Base-by-base conservation (phyloP, 176 grass and related monocot genomes). In the Carex littledalei region DNA sequence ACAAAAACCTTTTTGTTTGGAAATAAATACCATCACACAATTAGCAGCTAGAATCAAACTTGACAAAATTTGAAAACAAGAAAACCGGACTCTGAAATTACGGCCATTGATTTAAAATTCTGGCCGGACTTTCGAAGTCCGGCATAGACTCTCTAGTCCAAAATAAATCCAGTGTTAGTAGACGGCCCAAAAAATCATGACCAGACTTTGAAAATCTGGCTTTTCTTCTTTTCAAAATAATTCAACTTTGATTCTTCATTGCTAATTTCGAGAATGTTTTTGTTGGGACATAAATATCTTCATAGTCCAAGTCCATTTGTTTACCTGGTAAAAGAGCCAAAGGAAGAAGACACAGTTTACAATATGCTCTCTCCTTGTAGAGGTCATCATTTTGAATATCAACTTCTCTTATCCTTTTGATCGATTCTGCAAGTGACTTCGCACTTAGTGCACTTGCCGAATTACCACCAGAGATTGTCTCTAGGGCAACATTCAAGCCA, bases 281-380 rank as follows among this genome's bases (percentile, higher is more conserved):
- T 58, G 5, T 79, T 58, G 47, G 47, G 47, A 50, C 47, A 11
- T 50, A 50, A 50, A 50, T 50, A 50, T 50, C 58, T 31, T 52
- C n/a, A 67, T 16, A 50, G 57, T 26, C 2, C 5, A 49, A 29
- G 3, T 79, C n/a, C 59, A 56, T 59, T 81, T 67, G 21, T 47
- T 66, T 83, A 83, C 81, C 81, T 83, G 81, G 21, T n/a, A 83
- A 64, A 50, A 52, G 32, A 26, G 43, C 62, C 11, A 83, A 68
- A 32, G 61, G 81, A 66, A 83, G 57, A 83, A 83, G 81, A 66
- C 81, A 83, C 39, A 83, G 18, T 83, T 65, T 83, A 59, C 81
- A 83, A 8, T 68, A 2, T 9, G 26, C 1, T 24, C 35, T 52
- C 63, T 83, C 81, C 62, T 67, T 67, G 21, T 55, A 83, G 29